A percentile compares a stretch with the other conserved stretches of the same genome.
Conservation (phyloP, 257 asterid species). For the Hygrophila difformis region DNA sequence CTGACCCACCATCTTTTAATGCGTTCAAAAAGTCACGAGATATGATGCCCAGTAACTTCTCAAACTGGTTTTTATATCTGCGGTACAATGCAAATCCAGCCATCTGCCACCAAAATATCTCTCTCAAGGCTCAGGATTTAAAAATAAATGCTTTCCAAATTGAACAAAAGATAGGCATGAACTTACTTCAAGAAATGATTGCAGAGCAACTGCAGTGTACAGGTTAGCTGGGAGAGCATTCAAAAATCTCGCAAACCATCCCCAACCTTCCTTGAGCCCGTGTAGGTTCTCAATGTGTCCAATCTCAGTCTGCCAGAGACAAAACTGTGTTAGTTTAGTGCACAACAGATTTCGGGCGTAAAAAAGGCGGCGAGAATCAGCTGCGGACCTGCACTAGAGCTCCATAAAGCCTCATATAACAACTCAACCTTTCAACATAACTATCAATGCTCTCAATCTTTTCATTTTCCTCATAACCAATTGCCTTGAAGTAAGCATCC, state of each 20-base stretch:
- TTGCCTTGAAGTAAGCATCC: constrained; percentile 57
- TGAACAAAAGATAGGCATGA: not conserved
- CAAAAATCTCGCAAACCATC: constrained; percentile 87
- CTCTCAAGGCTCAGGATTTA: constrained; percentile 2
- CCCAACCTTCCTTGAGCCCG: constrained; percentile 79
- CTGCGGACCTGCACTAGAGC: constrained; percentile 82
- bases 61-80: constrained; percentile 52
- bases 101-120: constrained; percentile 37
- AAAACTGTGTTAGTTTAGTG: not conserved
- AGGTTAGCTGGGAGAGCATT: constrained; percentile 73
- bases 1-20: constrained; percentile 35
- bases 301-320: constrained; percentile 57
- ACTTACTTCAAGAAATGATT: constrained; percentile 79
- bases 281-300: constrained; percentile 47
- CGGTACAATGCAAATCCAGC: constrained; percentile 60
- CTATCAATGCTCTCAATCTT: constrained; percentile 48
- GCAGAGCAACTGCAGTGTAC: constrained; percentile 63
- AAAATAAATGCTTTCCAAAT: not conserved
- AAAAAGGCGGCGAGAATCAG: constrained; percentile 2
- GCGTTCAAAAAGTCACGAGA: constrained; percentile 42
- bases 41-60: constrained; percentile 45
- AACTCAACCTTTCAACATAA: constrained; percentile 40
- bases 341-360: not conserved
- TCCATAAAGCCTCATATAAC: constrained; percentile 76
- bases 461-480: constrained; percentile 64